Evolutionary conservation across 1,284 basidiomycete genomes (phyloP).

Genomic region (Boletellus deceptivus): DNA sequence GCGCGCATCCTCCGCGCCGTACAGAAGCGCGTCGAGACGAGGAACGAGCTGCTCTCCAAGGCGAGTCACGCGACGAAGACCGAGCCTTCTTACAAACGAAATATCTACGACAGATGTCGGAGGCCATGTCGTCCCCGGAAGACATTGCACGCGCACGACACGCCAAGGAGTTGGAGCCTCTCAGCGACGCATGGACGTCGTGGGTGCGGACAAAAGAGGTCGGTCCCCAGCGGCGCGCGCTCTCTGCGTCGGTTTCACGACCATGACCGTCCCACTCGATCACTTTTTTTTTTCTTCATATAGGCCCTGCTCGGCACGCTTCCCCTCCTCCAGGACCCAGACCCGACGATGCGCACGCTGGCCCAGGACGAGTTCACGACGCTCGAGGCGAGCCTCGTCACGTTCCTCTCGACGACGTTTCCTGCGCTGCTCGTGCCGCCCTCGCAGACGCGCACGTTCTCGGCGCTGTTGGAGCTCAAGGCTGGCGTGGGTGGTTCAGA

Average conservation of each 20-base stretch:
- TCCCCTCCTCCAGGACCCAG: slow-evolving; percentile 69
- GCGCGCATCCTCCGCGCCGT: slow-evolving; percentile 35
- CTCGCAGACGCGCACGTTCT: slow-evolving; percentile 61
- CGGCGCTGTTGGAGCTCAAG: slow-evolving; percentile 87
- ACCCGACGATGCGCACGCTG: slow-evolving; percentile 73
- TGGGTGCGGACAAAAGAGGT: slow-evolving; percentile 48
- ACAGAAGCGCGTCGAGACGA: slow-evolving; percentile 28
- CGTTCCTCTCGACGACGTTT: slow-evolving; percentile 54
- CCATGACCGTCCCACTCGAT: slow-evolving; percentile 39
- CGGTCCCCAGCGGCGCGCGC: slow-evolving; percentile 12
- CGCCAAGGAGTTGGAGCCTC: slow-evolving; percentile 52
- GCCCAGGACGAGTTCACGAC: slow-evolving; percentile 68
- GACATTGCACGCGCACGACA: slow-evolving; percentile 44
- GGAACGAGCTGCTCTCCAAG: slow-evolving; percentile 30
- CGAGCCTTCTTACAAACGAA: neutral
- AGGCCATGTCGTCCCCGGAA: slow-evolving; percentile 35
- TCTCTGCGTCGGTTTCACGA: neutral
- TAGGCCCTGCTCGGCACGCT: slow-evolving; percentile 56
- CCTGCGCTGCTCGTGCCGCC: slow-evolving; percentile 72
- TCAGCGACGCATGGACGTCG: slow-evolving; percentile 49
- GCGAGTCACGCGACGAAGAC: slow-evolving; percentile 10
- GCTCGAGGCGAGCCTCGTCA: slow-evolving; percentile 50
- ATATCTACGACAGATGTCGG: slow-evolving; percentile 31
- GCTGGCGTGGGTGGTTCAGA: slow-evolving; percentile 94
- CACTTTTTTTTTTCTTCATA: too few species aligned